phyloP scores from a whole-genome alignment of 352 stramenopile genomes.

The Globisporangium mamillatum region DNA sequence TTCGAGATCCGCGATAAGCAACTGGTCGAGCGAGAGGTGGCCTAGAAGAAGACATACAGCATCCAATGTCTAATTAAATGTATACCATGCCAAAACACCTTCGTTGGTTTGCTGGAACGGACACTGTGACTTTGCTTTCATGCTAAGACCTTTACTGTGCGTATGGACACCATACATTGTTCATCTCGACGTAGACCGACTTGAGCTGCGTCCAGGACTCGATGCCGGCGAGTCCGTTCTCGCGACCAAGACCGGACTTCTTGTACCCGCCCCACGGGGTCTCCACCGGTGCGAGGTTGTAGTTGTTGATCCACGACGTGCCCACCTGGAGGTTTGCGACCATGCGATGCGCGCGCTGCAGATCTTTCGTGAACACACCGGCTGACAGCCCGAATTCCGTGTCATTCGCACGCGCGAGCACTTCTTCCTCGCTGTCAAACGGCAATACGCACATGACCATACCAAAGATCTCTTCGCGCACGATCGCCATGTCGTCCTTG shows the following conservation, averaged over 20 bases:
- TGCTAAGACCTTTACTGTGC: constrained; percentile 18
- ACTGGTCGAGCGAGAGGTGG: constrained; percentile 25
- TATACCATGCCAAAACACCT: not conserved
- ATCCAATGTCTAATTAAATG: not conserved
- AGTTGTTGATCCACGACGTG: constrained; percentile 89
- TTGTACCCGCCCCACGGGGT: constrained; percentile 91
- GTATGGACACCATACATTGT: constrained; percentile 69
- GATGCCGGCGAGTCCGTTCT: constrained; percentile 87
- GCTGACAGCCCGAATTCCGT: constrained; percentile 80
- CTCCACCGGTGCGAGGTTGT: constrained; percentile 85
- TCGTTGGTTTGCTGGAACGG: not conserved
- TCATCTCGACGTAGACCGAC: constrained; percentile 87
- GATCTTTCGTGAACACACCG: constrained; percentile 84
- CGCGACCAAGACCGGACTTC: constrained; percentile 88
- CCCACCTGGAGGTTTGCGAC: constrained; percentile 67
- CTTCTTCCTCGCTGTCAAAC: constrained; percentile 77
- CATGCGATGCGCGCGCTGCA: constrained; percentile 75
- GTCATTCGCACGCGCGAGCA: constrained; percentile 75
- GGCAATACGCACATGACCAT: constrained; percentile 80
- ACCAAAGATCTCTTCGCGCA: constrained; percentile 80
- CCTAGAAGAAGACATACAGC: constrained; percentile 18
- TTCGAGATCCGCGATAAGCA: constrained; percentile 79
- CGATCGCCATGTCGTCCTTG: constrained; percentile 87
- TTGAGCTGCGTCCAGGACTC: constrained; percentile 91
- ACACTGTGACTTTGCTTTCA: not conserved